Evolutionary conservation across 192 early-diverging fungal genomes (phyloP).

Genomic region (Mortierella claussenii): DNA sequence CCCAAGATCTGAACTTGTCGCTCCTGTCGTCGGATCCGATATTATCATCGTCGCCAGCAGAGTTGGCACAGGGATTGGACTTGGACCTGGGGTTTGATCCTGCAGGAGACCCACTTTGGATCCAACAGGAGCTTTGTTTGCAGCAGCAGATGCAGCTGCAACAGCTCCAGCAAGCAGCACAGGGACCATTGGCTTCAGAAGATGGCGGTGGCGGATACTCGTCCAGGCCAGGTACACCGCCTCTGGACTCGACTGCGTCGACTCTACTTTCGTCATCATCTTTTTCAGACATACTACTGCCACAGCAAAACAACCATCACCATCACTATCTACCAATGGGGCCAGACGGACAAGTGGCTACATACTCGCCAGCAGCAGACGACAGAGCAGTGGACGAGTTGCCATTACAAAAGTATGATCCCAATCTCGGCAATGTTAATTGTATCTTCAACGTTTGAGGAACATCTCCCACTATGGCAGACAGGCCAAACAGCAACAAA

Average conservation of each 20-base stretch:
- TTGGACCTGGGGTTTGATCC: constrained; percentile 32
- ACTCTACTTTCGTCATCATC: constrained; percentile 20
- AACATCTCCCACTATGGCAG: too few relatives aligned
- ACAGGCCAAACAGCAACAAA: too few relatives aligned
- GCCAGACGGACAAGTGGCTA: constrained; percentile 5
- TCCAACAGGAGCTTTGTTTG: constrained; percentile 23
- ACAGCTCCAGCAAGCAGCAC: constrained; percentile 2
- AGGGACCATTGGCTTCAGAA: too few relatives aligned
- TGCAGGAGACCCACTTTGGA: constrained; percentile 14
- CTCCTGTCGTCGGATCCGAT: constrained; percentile 26
- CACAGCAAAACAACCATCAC: background rate
- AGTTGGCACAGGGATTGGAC: constrained; percentile 23
- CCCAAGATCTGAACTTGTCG: constrained; percentile 17
- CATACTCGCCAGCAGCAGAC: background rate
- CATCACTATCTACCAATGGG: constrained; percentile 44
- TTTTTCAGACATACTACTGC: constrained; percentile 15
- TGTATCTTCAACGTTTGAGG: background rate
- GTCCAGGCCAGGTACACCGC: constrained; percentile 29
- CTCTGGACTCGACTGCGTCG: constrained; percentile 14
- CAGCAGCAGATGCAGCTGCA: constrained; percentile 8
- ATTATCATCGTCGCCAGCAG: constrained; percentile 30
- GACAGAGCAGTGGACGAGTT: too few relatives aligned
- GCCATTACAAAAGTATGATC: too few relatives aligned
- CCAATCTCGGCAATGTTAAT: background rate
- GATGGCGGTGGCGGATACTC: background rate